Percentiles rank a stretch among this genome's conserved stretches.
Conservation (phyloP, 257 asterid species). For the Lycium barbarum region DNA sequence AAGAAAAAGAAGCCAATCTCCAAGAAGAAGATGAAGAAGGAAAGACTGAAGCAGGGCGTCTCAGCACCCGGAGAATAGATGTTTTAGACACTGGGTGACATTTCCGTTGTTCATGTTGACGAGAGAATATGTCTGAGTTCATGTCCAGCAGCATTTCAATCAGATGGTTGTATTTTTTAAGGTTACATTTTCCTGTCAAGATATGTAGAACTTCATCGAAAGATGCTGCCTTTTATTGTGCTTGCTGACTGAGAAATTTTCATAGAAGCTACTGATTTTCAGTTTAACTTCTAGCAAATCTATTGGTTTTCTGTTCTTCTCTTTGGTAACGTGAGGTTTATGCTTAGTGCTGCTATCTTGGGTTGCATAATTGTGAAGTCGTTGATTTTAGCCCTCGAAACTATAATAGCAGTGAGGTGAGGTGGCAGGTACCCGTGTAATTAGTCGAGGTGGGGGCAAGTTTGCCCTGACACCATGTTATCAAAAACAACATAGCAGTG, state of each 20-base stretch:
- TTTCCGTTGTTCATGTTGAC: too few species aligned
- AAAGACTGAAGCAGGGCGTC: conserved; percentile 91
- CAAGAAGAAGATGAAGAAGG: conserved; percentile 93
- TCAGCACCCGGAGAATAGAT: conserved; percentile 88
- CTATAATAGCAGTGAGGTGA: not conserved
- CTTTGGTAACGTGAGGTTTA: conserved; percentile 14
- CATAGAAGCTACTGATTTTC: not conserved
- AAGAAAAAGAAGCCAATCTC: conserved; percentile 90
- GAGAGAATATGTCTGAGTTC: not conserved
- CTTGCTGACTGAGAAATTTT: conserved; percentile 16
- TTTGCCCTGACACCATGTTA: too few species aligned
- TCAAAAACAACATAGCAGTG: not conserved
- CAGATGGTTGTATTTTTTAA: conserved; percentile 27
- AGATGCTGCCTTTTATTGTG: conserved; percentile 18
- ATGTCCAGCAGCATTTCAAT: not conserved
- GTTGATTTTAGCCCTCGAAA: not conserved
- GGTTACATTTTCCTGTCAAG: conserved; percentile 22
- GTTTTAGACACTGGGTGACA: not conserved
- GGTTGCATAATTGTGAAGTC: not conserved
- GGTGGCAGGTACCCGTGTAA: too few species aligned
- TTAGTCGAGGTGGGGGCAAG: too few species aligned
- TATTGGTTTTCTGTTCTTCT: not conserved
- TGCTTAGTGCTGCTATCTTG: not conserved
- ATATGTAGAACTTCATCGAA: not conserved
- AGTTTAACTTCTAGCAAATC: not conserved